Conservation (phyloP, 1,284 basidiomycete genomes). For the Inonotus hispidus region DNA sequence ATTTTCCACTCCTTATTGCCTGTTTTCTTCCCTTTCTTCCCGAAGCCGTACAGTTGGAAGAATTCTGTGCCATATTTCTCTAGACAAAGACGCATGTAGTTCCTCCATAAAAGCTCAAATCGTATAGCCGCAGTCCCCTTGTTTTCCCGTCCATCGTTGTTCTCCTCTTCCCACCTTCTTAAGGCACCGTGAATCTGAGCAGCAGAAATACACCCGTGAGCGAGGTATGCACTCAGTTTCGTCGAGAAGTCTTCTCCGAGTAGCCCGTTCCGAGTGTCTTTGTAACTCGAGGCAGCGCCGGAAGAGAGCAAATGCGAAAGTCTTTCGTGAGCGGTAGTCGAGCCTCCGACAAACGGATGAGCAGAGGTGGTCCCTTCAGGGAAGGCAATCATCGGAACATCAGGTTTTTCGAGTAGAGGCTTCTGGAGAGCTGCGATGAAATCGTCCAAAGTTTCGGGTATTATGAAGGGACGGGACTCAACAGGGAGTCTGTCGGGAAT, state of each 20-base stretch:
- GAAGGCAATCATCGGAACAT: not conserved
- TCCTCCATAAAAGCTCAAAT: conserved; percentile 50
- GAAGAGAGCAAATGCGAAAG: conserved; percentile 31
- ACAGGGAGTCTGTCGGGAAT: conserved; percentile 14
- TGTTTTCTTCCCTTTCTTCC: not conserved
- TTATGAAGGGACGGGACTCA: conserved; percentile 16
- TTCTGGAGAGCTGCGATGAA: conserved; percentile 15
- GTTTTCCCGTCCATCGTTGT: conserved; percentile 21
- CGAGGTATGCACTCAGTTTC: conserved; percentile 46
- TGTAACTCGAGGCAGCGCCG: conserved; percentile 35
- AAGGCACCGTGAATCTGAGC: conserved; percentile 33
- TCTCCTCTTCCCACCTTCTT: conserved; percentile 23
- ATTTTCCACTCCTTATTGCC: conserved; percentile 17
- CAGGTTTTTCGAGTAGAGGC: conserved; percentile 12
- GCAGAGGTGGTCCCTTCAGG: conserved; percentile 27
- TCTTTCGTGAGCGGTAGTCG: conserved; percentile 32
- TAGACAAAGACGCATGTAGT: conserved; percentile 44
- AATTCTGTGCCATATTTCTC: conserved; percentile 26
- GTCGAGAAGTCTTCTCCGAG: conserved; percentile 46
- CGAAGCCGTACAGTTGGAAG: conserved; percentile 24
- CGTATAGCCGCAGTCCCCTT: conserved; percentile 26
- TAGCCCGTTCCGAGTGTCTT: conserved; percentile 47
- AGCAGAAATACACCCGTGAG: conserved; percentile 42
- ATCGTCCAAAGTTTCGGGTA: conserved; percentile 7
- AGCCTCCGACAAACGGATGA: conserved; percentile 38